A percentile compares a stretch with the other conserved stretches of the same genome.
Conservation (phyloP, 208 protist genomes). For the Trypanosoma vivax region DNA sequence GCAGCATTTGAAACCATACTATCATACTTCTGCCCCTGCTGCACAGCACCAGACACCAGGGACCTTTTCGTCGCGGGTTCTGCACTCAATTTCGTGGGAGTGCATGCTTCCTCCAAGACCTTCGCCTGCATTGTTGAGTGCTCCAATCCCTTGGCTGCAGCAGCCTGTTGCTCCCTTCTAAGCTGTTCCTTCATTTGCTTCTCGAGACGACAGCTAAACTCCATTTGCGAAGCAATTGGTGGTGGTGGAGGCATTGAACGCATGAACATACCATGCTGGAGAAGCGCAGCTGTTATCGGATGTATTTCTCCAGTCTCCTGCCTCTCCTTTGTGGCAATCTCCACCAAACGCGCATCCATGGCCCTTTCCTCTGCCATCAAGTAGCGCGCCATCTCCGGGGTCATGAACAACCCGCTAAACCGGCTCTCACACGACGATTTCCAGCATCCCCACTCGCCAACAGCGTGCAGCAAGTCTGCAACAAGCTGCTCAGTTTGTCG, state of each 20-base stretch:
- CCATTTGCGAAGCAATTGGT: constrained; percentile 24
- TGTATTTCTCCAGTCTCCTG: not conserved
- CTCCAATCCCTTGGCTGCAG: no score
- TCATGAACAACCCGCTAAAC: constrained; percentile 32
- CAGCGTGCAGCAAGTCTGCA: constrained; percentile 36
- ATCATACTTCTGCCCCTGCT: no score
- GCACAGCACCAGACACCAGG: no score
- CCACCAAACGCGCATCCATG: not conserved
- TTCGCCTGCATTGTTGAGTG: no score
- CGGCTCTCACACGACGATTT: not conserved
- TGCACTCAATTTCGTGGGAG: no score
- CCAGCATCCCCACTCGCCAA: constrained; percentile 54
- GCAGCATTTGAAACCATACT: no score
- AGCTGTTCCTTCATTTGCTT: no score
- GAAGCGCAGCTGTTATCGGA: not conserved
- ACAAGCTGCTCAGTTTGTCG: constrained; percentile 54
- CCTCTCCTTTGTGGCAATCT: not conserved
- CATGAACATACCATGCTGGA: constrained; percentile 1
- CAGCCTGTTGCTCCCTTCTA: no score
- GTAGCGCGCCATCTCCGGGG: not conserved
- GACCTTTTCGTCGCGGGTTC: no score
- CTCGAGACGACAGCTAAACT: constrained; percentile 17
- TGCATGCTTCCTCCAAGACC: no score
- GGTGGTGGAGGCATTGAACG: constrained; percentile 31
- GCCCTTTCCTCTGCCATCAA: not conserved